Conservation (phyloP, 192 early-diverging fungal genomes). For the Coemansia sp. region DNA sequence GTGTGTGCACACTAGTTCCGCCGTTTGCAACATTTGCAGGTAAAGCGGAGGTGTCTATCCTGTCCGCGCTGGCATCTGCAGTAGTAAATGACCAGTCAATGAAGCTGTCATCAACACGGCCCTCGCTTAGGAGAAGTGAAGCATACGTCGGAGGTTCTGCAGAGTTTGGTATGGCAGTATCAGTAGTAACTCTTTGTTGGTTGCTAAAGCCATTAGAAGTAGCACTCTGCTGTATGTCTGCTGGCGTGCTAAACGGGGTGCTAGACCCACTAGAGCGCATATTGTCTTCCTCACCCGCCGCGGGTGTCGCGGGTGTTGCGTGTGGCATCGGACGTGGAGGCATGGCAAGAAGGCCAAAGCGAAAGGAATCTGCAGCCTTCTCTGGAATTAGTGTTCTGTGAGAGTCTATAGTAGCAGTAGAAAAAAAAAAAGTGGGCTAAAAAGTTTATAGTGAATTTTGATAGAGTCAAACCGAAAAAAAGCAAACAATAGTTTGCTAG, state of each 20-base stretch:
- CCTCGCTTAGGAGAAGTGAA: not conserved
- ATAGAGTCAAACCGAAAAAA: not conserved
- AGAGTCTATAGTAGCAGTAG: not conserved
- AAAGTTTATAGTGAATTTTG: not conserved
- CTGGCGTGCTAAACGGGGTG: conserved; percentile 10
- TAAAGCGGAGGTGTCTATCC: not conserved
- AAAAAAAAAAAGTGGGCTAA: not conserved
- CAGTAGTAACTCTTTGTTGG: not conserved
- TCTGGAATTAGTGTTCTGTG: not conserved
- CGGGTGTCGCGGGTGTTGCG: not conserved
- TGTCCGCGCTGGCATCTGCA: not conserved
- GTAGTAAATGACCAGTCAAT: not conserved
- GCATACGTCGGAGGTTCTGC: not conserved
- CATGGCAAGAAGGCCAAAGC: conserved; percentile 2
- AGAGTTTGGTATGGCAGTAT: not conserved
- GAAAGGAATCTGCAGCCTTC: not conserved
- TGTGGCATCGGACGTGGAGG: conserved; percentile 23
- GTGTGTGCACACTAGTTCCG: not conserved
- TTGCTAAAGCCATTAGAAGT: not conserved
- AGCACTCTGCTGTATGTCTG: not conserved
- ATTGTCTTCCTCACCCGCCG: not conserved
- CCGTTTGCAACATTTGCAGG: not conserved
- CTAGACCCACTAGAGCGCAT: not conserved
- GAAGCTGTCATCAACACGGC: not conserved
- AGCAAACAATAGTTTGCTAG: not conserved